phyloP scores from a whole-genome alignment of 192 early-diverging fungal species.

The Coemansia sp. region DNA sequence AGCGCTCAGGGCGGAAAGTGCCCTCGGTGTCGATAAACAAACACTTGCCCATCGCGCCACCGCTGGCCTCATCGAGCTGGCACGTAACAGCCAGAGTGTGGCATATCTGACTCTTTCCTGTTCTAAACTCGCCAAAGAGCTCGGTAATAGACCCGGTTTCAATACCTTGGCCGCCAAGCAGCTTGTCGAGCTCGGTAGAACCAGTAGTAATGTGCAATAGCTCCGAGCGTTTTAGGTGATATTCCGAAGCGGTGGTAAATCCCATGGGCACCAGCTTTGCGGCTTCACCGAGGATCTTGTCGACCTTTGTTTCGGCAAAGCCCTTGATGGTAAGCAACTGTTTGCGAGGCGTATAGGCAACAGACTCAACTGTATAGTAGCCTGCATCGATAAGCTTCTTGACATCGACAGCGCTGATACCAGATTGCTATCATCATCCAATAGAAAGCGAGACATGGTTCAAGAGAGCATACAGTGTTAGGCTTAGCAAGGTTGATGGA shows the following conservation, averaged over 20 bases:
- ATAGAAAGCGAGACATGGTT: neutral
- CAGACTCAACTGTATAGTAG: conserved; percentile 87
- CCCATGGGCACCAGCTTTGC: conserved; percentile 92
- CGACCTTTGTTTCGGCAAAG: conserved; percentile 93
- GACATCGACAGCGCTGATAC: conserved; percentile 70
- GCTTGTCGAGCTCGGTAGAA: conserved; percentile 87
- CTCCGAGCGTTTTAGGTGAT: conserved; percentile 79
- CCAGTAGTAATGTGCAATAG: conserved; percentile 88
- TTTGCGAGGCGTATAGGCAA: conserved; percentile 94
- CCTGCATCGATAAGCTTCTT: conserved; percentile 89
- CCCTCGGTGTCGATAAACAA: conserved; percentile 98
- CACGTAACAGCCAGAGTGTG: conserved; percentile 96
- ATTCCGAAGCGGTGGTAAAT: conserved; percentile 92
- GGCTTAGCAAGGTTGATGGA: neutral
- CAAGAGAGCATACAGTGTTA: neutral
- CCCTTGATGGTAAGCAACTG: conserved; percentile 86
- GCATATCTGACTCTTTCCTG: conserved; percentile 97
- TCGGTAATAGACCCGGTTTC: conserved; percentile 98
- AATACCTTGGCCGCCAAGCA: conserved; percentile 88
- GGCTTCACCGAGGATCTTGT: conserved; percentile 92
- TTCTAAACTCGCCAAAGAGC: conserved; percentile 97
- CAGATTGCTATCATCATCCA: conserved; percentile 58
- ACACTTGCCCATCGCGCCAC: conserved; percentile 93
- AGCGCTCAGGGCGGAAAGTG: conserved; percentile 91
- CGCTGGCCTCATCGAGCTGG: conserved; percentile 87